Conservation (phyloP, 2,329 filamentous ascomycete species). For the Cordyceps fumosorosea region DNA sequence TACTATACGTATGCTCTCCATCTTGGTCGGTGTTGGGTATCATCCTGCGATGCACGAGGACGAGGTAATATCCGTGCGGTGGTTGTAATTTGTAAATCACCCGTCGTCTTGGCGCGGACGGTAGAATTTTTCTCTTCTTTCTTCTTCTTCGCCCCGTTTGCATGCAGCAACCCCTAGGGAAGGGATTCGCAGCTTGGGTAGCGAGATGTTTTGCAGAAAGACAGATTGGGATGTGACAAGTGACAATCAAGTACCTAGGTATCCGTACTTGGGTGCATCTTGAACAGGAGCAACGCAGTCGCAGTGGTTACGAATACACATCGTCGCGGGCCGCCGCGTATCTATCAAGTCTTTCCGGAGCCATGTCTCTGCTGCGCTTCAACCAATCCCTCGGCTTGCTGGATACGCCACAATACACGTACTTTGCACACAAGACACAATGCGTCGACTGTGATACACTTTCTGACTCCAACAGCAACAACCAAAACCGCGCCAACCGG, state of each 20-base stretch:
- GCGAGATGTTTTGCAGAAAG: not conserved
- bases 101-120: not conserved
- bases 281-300: too few relatives aligned
- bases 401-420: not conserved
- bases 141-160: not conserved
- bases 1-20: not conserved
- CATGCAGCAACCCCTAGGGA: not conserved
- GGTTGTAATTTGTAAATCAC: not conserved
- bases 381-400: not conserved
- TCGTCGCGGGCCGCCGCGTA: not conserved
- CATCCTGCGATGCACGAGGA: not conserved
- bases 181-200: not conserved
- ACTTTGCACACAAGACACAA: not conserved
- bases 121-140: not conserved
- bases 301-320: too few relatives aligned
- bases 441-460: not conserved
- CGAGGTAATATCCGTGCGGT: not conserved
- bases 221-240: not conserved
- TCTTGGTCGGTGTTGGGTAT: not conserved
- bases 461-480: not conserved
- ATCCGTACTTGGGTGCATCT: not conserved
- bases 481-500: not conserved
- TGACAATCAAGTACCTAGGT: not conserved
- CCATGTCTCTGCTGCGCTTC: not conserved
- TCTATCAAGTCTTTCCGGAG: too few relatives aligned